phyloP scores from a whole-genome alignment of 768 basidiomycete species.

The Sarcodon sp. region DNA sequence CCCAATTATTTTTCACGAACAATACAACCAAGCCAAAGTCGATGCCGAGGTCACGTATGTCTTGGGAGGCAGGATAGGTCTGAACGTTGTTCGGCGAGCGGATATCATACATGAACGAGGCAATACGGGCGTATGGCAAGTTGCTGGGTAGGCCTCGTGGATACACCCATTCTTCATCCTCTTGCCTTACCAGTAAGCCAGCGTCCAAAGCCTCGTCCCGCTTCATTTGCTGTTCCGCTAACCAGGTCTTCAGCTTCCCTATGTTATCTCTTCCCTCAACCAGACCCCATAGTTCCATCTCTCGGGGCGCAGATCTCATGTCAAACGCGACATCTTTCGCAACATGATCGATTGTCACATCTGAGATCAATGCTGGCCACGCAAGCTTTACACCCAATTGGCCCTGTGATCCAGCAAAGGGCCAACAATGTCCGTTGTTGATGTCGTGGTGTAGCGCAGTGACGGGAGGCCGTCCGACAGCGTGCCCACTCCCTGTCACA shows the following conservation, averaged over 20 bases:
- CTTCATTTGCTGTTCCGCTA: constrained; percentile 16
- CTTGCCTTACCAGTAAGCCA: constrained; percentile 4
- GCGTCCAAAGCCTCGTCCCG: constrained; percentile 9
- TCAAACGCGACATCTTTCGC: constrained; percentile 74
- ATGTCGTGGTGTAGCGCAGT: constrained; percentile 80
- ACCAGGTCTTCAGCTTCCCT: constrained; percentile 45
- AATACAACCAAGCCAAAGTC: constrained; percentile 83
- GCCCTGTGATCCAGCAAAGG: constrained; percentile 67
- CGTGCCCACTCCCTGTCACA: constrained; percentile 47
- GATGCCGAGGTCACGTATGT: constrained; percentile 55
- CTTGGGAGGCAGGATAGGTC: constrained; percentile 34
- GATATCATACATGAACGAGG: constrained; percentile 34
- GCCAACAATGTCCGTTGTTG: constrained; percentile 86
- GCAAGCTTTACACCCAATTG: constrained; percentile 77
- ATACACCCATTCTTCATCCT: constrained; percentile 8
- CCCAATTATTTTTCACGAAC: constrained; percentile 80
- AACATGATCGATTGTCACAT: constrained; percentile 83
- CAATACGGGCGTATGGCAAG: constrained; percentile 26
- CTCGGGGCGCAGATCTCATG: constrained; percentile 64
- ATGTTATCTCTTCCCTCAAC: constrained; percentile 70
- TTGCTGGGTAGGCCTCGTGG: constrained; percentile 17
- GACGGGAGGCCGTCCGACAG: constrained; percentile 71
- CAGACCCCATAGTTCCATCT: constrained; percentile 88
- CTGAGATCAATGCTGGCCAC: constrained; percentile 39
- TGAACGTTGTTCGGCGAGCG: constrained; percentile 27